Percentiles rank a stretch among this genome's conserved stretches.
Evolutionary conservation across 1,284 basidiomycete genomes (phyloP).

Genomic region (Pyrrhoderma lamaoense): DNA sequence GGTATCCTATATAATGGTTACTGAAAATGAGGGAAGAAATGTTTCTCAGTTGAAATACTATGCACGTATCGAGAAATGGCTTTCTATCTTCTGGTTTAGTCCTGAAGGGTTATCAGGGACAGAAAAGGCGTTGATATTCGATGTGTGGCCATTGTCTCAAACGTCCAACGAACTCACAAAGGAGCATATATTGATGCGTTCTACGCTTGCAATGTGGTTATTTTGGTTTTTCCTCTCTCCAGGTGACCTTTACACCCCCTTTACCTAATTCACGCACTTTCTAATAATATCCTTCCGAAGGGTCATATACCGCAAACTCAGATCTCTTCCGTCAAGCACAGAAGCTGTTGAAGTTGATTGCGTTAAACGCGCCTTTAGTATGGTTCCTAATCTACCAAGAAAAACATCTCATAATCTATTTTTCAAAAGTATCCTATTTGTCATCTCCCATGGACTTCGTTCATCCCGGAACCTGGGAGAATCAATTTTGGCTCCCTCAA

Average conservation of each 20-base stretch:
- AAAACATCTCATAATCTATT: constrained; percentile 15
- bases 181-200: constrained; percentile 25
- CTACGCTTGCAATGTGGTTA: constrained; percentile 34
- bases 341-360: constrained; percentile 49
- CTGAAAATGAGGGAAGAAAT: constrained; percentile 52
- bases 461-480: constrained; percentile 30
- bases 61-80: constrained; percentile 31
- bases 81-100: constrained; percentile 33
- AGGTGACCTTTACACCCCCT: constrained; percentile 34
- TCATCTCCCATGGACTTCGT: constrained; percentile 50
- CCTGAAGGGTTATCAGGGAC: constrained; percentile 30
- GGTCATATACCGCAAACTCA: constrained; percentile 32
- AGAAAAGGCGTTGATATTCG: constrained; percentile 23
- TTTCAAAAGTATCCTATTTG: constrained; percentile 49
- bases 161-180: neutral
- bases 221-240: constrained; percentile 49
- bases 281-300: constrained; percentile 3
- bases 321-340: constrained; percentile 37
- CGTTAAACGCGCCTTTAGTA: constrained; percentile 62
- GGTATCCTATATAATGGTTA: constrained; percentile 45
- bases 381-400: constrained; percentile 20
- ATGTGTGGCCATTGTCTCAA: constrained; percentile 26
- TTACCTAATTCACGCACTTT: neutral
- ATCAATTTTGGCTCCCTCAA: constrained; percentile 13
- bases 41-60: constrained; percentile 36